A percentile compares a stretch with the other conserved stretches of the same genome.
phyloP scores from a whole-genome alignment of 345 rosid species.

The Euphorbia tirucalli region DNA sequence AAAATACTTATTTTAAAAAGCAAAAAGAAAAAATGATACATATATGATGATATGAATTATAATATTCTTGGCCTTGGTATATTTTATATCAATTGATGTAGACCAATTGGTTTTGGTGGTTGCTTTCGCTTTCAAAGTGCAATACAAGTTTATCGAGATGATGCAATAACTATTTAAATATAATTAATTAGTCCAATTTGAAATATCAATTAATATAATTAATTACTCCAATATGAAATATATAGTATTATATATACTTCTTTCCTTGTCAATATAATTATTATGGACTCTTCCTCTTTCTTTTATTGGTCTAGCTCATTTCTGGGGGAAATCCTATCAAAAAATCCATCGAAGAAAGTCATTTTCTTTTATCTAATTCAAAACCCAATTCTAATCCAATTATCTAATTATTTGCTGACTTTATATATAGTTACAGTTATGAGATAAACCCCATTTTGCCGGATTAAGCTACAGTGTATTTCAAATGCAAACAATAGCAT shows the following conservation, averaged over 20 bases:
- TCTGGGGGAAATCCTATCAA: background rate
- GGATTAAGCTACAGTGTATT: background rate
- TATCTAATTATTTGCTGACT: background rate
- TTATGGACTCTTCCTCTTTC: background rate
- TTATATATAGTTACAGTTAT: background rate
- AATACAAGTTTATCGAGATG: constrained; percentile 14
- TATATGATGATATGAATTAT: no score
- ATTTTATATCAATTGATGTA: no score
- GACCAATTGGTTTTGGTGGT: no score
- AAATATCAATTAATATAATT: no score
- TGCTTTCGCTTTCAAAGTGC: constrained; percentile 29
- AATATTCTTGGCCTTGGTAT: no score
- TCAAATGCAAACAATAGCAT: background rate
- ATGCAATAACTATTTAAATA: background rate
- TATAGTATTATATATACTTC: background rate
- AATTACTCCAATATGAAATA: background rate
- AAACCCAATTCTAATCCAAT: background rate
- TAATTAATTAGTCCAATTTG: no score
- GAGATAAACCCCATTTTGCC: background rate
- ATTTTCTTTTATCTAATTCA: background rate
- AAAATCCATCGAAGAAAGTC: background rate
- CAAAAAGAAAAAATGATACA: no score
- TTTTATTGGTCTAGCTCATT: background rate
- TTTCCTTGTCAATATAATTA: background rate
- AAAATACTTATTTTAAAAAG: background rate